phyloP scores from a whole-genome alignment of 768 basidiomycete genomes.

The Suillus hirtellus region DNA sequence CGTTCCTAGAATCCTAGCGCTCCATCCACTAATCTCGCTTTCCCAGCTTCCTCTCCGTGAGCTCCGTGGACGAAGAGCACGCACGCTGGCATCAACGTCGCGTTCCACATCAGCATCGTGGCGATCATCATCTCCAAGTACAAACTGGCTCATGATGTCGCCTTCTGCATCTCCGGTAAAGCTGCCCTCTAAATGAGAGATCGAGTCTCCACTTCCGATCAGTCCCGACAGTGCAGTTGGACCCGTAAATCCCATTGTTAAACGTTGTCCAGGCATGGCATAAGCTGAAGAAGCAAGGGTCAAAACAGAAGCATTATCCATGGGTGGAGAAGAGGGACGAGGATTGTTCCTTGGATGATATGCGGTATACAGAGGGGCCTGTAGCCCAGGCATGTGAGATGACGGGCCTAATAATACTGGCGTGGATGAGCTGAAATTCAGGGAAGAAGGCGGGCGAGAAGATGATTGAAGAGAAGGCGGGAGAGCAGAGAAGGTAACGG shows the following conservation, averaged over 20 bases:
- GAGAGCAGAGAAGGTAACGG: constrained; percentile 75
- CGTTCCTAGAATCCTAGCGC: constrained; percentile 59
- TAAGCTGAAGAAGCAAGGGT: constrained; percentile 95
- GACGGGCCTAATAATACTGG: constrained; percentile 32
- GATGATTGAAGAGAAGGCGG: constrained; percentile 48
- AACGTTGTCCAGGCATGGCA: constrained; percentile 62
- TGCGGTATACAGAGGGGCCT: constrained; percentile 87
- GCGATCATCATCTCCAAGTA: constrained; percentile 66
- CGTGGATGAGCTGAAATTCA: constrained; percentile 27
- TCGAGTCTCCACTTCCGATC: constrained; percentile 53
- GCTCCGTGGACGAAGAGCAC: constrained; percentile 85
- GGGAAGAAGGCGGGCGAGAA: constrained; percentile 44
- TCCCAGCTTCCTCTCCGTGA: constrained; percentile 91
- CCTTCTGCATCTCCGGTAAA: constrained; percentile 49
- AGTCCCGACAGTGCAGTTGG: constrained; percentile 53
- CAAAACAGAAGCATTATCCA: constrained; percentile 88
- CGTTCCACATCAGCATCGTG: constrained; percentile 49
- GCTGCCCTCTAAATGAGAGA: constrained; percentile 73
- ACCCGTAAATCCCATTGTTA: constrained; percentile 43
- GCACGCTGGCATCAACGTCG: constrained; percentile 84
- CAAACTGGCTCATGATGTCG: constrained; percentile 68
- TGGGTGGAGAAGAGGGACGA: constrained; percentile 85
- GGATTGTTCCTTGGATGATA: constrained; percentile 97
- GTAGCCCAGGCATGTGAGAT: constrained; percentile 38
- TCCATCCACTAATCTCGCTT: constrained; percentile 87